These are phyloP conservation scores for Graphiopsis chlorocephala DNA, from an alignment of 2,329 filamentous ascomycete genomes.

Conservation along the genomic window DNA sequence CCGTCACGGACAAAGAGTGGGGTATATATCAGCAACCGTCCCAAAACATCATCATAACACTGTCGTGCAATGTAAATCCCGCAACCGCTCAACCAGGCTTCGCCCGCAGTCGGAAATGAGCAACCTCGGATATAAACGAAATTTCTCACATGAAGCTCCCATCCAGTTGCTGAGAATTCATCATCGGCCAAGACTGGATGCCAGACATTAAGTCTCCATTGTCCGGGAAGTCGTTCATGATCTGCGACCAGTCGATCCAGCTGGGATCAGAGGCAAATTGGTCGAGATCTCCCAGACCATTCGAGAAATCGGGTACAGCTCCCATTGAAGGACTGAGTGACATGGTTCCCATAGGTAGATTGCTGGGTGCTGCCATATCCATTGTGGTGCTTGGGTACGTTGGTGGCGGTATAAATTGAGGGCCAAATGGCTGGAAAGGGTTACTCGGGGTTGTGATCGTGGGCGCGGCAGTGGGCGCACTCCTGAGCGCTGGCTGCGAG, in stretches of 20 bases:
- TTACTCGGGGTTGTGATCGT: background rate
- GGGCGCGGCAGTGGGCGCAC: background rate
- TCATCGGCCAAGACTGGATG: background rate
- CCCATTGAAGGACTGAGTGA: background rate
- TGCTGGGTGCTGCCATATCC: background rate
- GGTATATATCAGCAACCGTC: background rate
- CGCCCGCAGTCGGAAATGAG: background rate
- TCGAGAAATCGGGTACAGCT: background rate
- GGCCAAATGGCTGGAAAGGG: background rate
- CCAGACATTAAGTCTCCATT: background rate
- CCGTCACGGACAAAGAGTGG: background rate
- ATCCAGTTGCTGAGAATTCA: background rate
- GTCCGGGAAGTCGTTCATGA: conserved; percentile 22
- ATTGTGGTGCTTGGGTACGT: background rate
- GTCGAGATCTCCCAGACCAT: background rate
- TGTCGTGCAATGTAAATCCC: background rate
- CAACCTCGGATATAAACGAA: no score
- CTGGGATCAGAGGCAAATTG: background rate
- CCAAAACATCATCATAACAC: background rate
- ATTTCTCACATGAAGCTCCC: background rate
- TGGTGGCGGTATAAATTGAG: background rate
- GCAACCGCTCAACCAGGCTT: background rate
- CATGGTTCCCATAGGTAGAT: conserved; percentile 7
- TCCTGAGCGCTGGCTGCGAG: background rate
- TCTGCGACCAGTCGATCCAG: conserved; percentile 28